Evolutionary conservation across 805 yeast genomes (phyloP).

Genomic region (Candida manassasensis): DNA sequence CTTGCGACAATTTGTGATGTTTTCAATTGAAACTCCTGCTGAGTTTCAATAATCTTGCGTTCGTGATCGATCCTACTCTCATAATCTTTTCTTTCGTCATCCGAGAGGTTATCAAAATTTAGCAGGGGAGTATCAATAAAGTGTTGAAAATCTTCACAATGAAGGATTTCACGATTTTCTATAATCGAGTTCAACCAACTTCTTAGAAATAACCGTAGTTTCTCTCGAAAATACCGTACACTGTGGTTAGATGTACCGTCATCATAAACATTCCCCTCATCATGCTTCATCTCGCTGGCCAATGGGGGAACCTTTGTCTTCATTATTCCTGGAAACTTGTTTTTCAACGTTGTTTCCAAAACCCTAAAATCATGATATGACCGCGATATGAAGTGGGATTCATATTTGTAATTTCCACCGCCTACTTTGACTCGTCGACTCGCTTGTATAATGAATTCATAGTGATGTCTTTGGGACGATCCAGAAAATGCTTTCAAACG

Average conservation of each 20-base stretch:
- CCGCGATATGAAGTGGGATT: slow-evolving; percentile 48
- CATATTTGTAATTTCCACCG: slow-evolving; percentile 9
- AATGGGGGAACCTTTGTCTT: slow-evolving; percentile 49
- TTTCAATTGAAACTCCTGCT: slow-evolving; percentile 66
- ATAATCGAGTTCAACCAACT: slow-evolving; percentile 60
- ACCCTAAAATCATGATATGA: slow-evolving; percentile 64
- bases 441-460: slow-evolving; percentile 48
- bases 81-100: slow-evolving; percentile 51
- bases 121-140: slow-evolving; percentile 44
- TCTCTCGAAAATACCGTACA: slow-evolving; percentile 58
- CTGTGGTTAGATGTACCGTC: background rate
- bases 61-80: slow-evolving; percentile 59
- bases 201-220: slow-evolving; percentile 69
- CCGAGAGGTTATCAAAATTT: slow-evolving; percentile 30
- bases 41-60: slow-evolving; percentile 49
- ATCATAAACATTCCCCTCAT: slow-evolving; percentile 19
- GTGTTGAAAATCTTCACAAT: slow-evolving; percentile 44
- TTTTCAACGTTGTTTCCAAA: slow-evolving; percentile 49
- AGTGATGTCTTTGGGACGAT: slow-evolving; percentile 20
- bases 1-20: slow-evolving; percentile 54
- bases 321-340: slow-evolving; percentile 60
- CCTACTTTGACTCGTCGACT: slow-evolving; percentile 20
- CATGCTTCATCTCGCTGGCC: slow-evolving; percentile 49
- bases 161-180: slow-evolving; percentile 50
- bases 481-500: background rate